Conservation (phyloP, 169 alveolate genomes). For the Eimeria mitis region DNA sequence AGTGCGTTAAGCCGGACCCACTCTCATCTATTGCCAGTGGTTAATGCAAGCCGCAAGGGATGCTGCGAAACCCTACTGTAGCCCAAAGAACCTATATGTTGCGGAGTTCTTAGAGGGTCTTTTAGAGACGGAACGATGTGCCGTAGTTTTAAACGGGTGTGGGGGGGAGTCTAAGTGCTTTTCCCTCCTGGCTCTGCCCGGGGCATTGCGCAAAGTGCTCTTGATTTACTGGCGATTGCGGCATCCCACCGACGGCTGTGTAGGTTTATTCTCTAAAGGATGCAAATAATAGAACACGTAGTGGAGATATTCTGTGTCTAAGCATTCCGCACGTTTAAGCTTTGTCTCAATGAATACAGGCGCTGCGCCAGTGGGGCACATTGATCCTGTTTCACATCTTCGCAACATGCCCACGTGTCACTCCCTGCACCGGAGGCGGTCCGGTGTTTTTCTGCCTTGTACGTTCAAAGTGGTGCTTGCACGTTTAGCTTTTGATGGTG, state of each 20-base stretch:
- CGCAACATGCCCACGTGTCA: background rate
- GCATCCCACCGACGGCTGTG: background rate
- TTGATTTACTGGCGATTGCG: background rate
- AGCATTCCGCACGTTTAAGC: background rate
- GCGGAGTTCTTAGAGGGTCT: background rate
- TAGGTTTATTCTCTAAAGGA: background rate
- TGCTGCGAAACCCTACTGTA: background rate
- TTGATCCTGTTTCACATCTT: background rate
- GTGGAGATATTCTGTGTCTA: background rate
- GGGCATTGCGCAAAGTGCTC: background rate
- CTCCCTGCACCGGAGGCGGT: background rate
- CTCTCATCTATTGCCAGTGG: background rate
- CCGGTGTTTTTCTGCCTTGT: background rate
- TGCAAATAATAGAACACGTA: background rate
- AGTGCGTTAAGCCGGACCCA: background rate
- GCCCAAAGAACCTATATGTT: background rate
- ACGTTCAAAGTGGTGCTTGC: background rate
- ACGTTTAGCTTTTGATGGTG: background rate
- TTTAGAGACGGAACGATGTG: background rate
- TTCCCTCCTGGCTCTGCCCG: background rate
- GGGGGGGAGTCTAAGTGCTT: background rate
- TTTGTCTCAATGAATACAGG: background rate
- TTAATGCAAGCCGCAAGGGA: background rate
- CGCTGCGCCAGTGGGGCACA: background rate
- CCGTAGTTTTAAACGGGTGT: slow-evolving; percentile 7